Percentiles rank a stretch among this genome's conserved stretches.
Evolutionary conservation across 305 asterid species (phyloP).

Genomic region (Vinca major): DNA sequence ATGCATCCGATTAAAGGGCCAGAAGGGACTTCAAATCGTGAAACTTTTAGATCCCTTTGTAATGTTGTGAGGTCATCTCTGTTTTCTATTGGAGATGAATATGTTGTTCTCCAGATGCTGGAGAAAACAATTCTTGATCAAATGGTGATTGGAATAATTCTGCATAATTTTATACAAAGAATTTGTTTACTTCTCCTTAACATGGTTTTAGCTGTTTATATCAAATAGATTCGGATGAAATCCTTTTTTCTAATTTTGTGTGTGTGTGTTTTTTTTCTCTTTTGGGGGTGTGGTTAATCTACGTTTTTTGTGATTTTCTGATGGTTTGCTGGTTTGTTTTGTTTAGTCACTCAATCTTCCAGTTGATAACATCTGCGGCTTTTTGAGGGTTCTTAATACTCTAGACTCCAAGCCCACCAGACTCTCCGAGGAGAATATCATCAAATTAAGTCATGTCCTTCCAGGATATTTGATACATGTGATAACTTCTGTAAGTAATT

Average conservation of each 20-base stretch:
- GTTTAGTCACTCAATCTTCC: slow-evolving; percentile 53
- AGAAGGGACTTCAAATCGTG: slow-evolving; percentile 39
- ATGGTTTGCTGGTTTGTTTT: slow-evolving; percentile 4
- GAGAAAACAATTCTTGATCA: slow-evolving; percentile 62
- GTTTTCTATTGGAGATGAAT: slow-evolving; percentile 62
- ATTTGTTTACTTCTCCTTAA: neutral
- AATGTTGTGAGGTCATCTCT: slow-evolving; percentile 43
- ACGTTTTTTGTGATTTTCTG: neutral
- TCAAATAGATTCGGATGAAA: neutral
- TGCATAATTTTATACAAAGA: neutral
- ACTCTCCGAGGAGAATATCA: slow-evolving; percentile 53
- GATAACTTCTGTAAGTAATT: slow-evolving; percentile 45
- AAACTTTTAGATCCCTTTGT: slow-evolving; percentile 43
- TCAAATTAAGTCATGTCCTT: slow-evolving; percentile 50
- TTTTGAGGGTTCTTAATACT: slow-evolving; percentile 56
- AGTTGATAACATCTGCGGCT: slow-evolving; percentile 59
- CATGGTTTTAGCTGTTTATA: neutral
- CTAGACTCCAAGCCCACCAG: slow-evolving; percentile 57
- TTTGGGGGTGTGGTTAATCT: neutral
- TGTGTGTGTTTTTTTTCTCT: too few relatives aligned
- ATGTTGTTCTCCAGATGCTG: slow-evolving; percentile 56
- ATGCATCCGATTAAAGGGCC: slow-evolving; percentile 19
- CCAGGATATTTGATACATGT: slow-evolving; percentile 48
- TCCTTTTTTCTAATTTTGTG: neutral
- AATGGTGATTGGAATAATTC: slow-evolving; percentile 41